Conservation (phyloP, 2,329 filamentous ascomycete species). For the Cercospora zeina region DNA sequence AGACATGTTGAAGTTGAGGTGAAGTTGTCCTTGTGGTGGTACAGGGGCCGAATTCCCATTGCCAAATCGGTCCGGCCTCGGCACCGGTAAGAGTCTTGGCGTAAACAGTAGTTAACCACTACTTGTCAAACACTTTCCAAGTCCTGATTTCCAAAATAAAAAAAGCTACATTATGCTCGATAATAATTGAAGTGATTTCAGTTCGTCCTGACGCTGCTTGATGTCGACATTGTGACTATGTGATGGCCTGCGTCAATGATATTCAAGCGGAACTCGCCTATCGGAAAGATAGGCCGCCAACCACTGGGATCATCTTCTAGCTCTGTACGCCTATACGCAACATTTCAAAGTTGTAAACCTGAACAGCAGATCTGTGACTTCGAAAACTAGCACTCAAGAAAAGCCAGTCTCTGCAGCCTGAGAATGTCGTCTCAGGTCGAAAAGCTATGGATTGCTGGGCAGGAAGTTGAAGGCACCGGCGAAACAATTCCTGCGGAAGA, state of each 20-base stretch:
- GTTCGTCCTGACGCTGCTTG: background rate
- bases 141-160: too few species aligned
- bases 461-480: slow-evolving; percentile 12
- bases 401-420: background rate
- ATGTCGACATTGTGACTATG: background rate
- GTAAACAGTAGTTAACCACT: background rate
- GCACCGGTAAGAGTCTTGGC: slow-evolving; percentile 7
- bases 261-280: slow-evolving; percentile 1
- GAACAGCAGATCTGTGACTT: background rate
- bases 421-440: slow-evolving; percentile 9
- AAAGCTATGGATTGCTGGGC: slow-evolving; percentile 16
- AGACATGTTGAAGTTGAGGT: slow-evolving; percentile 4
- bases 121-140: background rate
- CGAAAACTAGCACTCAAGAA: background rate
- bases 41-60: slow-evolving; percentile 10
- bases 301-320: background rate
- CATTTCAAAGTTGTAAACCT: background rate
- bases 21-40: background rate
- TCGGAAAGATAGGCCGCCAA: slow-evolving; percentile 1
- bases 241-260: background rate
- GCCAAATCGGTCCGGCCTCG: slow-evolving; percentile 8
- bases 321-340: background rate
- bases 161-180: background rate
- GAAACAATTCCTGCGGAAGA: slow-evolving; percentile 52
- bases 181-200: background rate